Conservation (phyloP, 306 rosid genomes). For the Cicer pinnatifidum region DNA sequence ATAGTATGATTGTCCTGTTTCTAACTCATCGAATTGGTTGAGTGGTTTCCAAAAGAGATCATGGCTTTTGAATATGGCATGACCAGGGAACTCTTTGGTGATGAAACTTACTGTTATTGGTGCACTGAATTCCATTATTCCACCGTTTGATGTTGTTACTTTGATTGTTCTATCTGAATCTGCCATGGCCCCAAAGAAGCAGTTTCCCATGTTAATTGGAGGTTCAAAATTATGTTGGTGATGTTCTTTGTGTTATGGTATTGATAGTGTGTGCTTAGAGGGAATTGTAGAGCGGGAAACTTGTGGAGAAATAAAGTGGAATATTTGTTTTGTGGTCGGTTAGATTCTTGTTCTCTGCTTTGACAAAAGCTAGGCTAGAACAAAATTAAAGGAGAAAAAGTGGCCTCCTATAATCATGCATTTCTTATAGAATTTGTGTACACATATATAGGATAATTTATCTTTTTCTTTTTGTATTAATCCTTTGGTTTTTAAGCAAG, state of each 20-base stretch:
- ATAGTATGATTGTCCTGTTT: constrained; percentile 69
- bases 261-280: constrained; percentile 28
- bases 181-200: constrained; percentile 61
- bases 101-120: constrained; percentile 65
- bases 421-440: neutral
- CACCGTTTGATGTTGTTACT: constrained; percentile 77
- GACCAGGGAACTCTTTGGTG: constrained; percentile 71
- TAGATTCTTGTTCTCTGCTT: constrained; percentile 40
- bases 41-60: constrained; percentile 87
- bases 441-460: neutral
- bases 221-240: constrained; percentile 14
- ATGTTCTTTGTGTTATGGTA: neutral
- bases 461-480: too few species aligned
- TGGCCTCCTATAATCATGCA: neutral
- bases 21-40: constrained; percentile 53
- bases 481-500: too few species aligned
- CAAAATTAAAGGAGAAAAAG: constrained; percentile 36
- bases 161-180: constrained; percentile 53
- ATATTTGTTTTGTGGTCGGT: constrained; percentile 43
- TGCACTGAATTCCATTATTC: constrained; percentile 76
- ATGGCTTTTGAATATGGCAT: constrained; percentile 69
- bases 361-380: constrained; percentile 34
- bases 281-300: constrained; percentile 46
- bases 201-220: constrained; percentile 64
- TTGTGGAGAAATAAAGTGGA: constrained; percentile 36